These are phyloP conservation scores for Linnemannia elongata DNA, from an alignment of 192 early-diverging fungal genomes.

Conservation along the genomic window DNA sequence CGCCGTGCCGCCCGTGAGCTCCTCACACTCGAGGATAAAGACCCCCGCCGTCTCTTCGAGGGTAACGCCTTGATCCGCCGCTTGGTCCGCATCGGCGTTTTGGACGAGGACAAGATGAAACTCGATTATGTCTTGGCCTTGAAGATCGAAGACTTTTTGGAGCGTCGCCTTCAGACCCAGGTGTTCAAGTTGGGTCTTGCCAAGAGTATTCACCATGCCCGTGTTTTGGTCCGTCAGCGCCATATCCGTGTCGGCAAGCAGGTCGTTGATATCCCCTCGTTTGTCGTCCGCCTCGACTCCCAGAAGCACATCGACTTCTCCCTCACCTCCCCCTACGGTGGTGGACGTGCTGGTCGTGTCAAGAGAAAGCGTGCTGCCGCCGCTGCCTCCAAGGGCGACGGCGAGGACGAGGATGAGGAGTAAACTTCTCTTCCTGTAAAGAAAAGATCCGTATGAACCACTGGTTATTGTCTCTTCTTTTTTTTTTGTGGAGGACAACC, in stretches of 20 bases:
- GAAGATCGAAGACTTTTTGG: constrained; percentile 98
- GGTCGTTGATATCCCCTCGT: constrained; percentile 95
- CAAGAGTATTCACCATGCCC: constrained; percentile 98
- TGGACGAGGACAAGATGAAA: constrained; percentile 97
- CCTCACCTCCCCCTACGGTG: constrained; percentile 94
- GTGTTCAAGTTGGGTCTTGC: constrained; percentile 97
- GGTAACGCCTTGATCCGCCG: constrained; percentile 99
- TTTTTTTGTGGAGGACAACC: not conserved
- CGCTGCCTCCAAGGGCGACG: constrained; percentile 69
- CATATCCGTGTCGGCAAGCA: constrained; percentile 98
- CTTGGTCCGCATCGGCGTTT: constrained; percentile 97
- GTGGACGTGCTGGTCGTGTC: constrained; percentile 97
- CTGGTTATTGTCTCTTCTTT: not conserved
- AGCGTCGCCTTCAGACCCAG: constrained; percentile 97
- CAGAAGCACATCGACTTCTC: constrained; percentile 74
- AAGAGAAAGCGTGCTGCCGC: constrained; percentile 93
- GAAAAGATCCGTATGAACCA: too few species aligned
- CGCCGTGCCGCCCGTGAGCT: constrained; percentile 99
- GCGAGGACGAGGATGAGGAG: constrained; percentile 72
- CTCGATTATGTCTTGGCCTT: constrained; percentile 98
- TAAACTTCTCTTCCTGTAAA: not conserved
- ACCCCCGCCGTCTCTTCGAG: constrained; percentile 98
- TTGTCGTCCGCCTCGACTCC: constrained; percentile 85
- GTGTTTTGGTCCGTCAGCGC: constrained; percentile 97
- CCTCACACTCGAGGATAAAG: constrained; percentile 94